phyloP scores from a whole-genome alignment of 2,329 filamentous ascomycete genomes.

The Fragosphaeria purpurea region DNA sequence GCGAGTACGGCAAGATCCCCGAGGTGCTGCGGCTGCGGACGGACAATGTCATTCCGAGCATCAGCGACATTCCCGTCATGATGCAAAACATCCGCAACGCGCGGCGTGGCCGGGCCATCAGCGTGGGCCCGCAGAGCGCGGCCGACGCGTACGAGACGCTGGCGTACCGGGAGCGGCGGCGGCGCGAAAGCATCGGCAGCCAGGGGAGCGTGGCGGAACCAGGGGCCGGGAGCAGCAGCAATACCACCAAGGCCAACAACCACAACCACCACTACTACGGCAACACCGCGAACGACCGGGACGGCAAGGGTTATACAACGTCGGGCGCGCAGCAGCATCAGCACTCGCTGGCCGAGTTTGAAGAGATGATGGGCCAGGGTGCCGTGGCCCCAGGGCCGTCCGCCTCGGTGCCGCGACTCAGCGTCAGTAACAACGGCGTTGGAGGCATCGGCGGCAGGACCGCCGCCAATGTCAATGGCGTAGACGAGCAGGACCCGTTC shows the following conservation, averaged over 20 bases:
- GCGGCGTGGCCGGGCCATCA: constrained; percentile 65
- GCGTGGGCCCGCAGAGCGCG: constrained; percentile 86
- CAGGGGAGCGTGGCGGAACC: constrained; percentile 32
- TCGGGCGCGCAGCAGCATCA: constrained; percentile 36
- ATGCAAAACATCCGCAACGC: constrained; percentile 66
- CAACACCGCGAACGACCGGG: constrained; percentile 19
- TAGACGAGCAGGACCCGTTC: constrained; percentile 26
- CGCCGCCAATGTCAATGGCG: background rate
- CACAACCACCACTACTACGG: constrained; percentile 15
- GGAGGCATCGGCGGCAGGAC: background rate
- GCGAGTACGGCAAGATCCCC: constrained; percentile 80
- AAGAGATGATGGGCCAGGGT: constrained; percentile 64
- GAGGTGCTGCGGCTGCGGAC: constrained; percentile 53
- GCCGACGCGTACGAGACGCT: constrained; percentile 94
- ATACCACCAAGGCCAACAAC: constrained; percentile 29
- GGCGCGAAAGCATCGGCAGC: constrained; percentile 44
- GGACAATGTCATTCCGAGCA: constrained; percentile 81
- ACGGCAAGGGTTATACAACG: constrained; percentile 28
- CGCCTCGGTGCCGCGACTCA: background rate
- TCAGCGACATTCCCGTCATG: constrained; percentile 77
- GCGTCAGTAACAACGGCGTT: background rate
- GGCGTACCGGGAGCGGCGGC: constrained; percentile 66
- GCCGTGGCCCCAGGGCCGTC: constrained; percentile 29
- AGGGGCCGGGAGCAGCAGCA: constrained; percentile 25
- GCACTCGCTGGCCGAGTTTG: constrained; percentile 50